phyloP scores from a whole-genome alignment of 2,329 filamentous ascomycete species.

The Alternaria alternata region DNA sequence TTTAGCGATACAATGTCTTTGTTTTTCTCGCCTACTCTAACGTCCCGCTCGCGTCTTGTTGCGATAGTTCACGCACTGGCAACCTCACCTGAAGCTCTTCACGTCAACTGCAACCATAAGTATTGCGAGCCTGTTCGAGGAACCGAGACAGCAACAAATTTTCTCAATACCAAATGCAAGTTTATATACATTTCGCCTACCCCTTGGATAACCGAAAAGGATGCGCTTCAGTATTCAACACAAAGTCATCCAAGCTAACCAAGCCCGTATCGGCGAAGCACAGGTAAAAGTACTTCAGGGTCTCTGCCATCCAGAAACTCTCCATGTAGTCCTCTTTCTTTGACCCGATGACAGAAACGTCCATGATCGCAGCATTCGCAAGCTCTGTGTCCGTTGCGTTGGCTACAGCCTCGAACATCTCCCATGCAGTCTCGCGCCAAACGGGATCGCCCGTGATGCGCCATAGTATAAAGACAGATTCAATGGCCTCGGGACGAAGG shows the following conservation, averaged over 20 bases:
- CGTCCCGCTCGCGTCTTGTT: constrained; percentile 1
- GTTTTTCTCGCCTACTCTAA: constrained; percentile 4
- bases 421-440: constrained; percentile 56
- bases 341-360: constrained; percentile 47
- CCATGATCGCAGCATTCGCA: constrained; percentile 55
- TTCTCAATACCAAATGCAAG: neutral
- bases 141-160: neutral
- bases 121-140: neutral
- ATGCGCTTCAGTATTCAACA: constrained; percentile 62
- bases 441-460: constrained; percentile 63
- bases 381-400: constrained; percentile 50
- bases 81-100: neutral
- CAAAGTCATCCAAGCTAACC: constrained; percentile 58
- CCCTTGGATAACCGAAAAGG: constrained; percentile 52
- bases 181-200: constrained; percentile 48
- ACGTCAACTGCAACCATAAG: neutral
- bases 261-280: constrained; percentile 55
- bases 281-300: constrained; percentile 61
- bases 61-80: neutral
- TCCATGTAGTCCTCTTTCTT: constrained; percentile 48
- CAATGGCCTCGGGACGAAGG: constrained; percentile 65
- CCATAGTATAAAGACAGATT: constrained; percentile 67
- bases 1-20: neutral
- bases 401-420: constrained; percentile 56
- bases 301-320: constrained; percentile 61